These are phyloP conservation scores for Plantago ovata DNA, from an alignment of 257 asterid species.

Conservation along the genomic window DNA sequence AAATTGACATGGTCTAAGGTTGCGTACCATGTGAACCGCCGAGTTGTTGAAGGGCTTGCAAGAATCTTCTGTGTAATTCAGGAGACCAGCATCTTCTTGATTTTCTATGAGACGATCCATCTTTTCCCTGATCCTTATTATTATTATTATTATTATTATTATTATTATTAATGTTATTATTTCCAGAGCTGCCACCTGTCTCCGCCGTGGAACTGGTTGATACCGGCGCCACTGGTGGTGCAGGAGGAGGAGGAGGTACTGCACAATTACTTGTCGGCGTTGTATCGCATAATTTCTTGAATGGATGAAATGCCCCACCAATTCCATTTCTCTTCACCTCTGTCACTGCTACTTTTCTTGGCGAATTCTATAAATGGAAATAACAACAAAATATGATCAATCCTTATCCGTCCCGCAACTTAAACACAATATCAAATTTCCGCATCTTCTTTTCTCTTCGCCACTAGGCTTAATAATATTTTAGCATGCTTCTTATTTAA, in stretches of 20 bases:
- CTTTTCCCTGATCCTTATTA: conserved; percentile 40
- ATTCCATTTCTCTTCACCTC: conserved; percentile 42
- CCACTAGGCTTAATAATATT: no score
- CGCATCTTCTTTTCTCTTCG: no score
- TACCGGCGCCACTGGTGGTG: no score
- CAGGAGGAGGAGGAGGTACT: neutral
- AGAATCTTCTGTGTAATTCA: conserved; percentile 52
- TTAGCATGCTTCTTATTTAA: no score
- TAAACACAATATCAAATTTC: no score
- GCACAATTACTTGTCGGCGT: no score
- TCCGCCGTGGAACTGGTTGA: conserved; percentile 43
- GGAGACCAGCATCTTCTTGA: conserved; percentile 69
- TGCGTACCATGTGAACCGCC: conserved; percentile 62
- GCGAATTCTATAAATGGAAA: conserved; percentile 28
- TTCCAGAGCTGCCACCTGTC: conserved; percentile 24
- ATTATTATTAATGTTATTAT: conserved; percentile 1
- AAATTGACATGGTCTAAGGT: no score
- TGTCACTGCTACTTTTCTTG: conserved; percentile 29
- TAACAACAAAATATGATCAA: neutral
- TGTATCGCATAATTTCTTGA: conserved; percentile 36
- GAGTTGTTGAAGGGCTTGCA: conserved; percentile 60
- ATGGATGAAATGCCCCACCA: conserved; percentile 55
- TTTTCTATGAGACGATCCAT: conserved; percentile 40
- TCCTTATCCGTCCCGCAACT: neutral
- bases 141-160: neutral